Conservation (phyloP, 148 eudicot genomes). For the Nepenthes mirabilis region DNA sequence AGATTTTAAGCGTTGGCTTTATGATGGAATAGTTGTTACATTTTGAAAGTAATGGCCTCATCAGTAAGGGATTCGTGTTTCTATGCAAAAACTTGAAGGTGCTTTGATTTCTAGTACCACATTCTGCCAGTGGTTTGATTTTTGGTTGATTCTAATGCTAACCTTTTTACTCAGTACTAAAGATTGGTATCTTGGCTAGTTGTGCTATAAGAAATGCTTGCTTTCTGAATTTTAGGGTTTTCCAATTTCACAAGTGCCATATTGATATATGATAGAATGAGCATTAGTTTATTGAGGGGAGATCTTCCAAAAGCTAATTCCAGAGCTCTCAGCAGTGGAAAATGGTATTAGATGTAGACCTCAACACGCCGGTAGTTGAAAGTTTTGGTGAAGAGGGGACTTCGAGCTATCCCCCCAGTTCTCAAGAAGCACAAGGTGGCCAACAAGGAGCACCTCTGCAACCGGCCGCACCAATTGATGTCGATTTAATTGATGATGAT, state of each 20-base stretch:
- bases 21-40: no score
- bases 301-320: conserved; percentile 11
- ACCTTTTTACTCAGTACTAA: no score
- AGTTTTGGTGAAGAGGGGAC: conserved; percentile 31
- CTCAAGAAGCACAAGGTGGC: conserved; percentile 11
- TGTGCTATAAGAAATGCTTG: no score
- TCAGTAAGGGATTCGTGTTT: no score
- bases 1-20: no score
- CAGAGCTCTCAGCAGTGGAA: conserved; percentile 30
- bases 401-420: conserved; percentile 14
- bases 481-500: conserved; percentile 76
- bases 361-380: conserved; percentile 38
- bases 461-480: conserved; percentile 20
- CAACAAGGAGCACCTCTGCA: conserved; percentile 21
- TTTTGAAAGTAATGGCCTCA: no score
- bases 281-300: conserved; percentile 25
- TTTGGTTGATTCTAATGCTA: no score
- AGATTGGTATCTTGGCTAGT: no score
- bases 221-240: no score
- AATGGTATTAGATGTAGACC: conserved; percentile 44
- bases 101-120: no score
- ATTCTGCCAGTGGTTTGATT: no score
- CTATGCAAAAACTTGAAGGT: no score
- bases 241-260: background rate
- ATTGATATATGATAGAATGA: conserved; percentile 31